Percentiles rank a stretch among this genome's conserved stretches.
Evolutionary conservation across 1,284 basidiomycete species (phyloP).

Genomic region (Moesziomyces sp.): DNA sequence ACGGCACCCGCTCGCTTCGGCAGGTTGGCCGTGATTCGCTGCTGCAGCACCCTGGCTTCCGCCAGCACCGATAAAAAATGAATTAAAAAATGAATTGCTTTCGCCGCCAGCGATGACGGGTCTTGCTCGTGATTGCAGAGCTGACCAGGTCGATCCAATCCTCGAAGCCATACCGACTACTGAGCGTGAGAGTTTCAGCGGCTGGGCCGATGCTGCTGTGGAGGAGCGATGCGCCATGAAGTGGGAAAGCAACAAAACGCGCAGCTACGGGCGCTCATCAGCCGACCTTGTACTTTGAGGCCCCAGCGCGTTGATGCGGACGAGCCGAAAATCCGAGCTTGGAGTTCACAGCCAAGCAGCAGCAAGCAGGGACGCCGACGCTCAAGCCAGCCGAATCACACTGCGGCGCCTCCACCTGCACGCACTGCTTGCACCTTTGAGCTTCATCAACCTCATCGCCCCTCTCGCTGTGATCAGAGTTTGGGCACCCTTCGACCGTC

Average conservation of each 20-base stretch:
- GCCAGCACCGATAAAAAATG: background rate
- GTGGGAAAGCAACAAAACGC: background rate
- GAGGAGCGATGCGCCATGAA: background rate
- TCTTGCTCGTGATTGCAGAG: background rate
- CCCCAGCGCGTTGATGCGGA: too few species aligned
- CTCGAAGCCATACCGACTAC: too few species aligned
- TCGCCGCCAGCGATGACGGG: too few species aligned
- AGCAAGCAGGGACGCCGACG: background rate
- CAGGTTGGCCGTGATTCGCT: slow-evolving; percentile 3
- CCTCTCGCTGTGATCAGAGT: too few species aligned
- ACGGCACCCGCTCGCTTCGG: background rate
- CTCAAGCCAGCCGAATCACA: background rate
- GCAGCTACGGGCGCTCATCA: background rate
- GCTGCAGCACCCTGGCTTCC: background rate
- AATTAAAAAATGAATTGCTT: background rate
- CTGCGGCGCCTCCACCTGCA: background rate
- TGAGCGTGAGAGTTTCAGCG: background rate
- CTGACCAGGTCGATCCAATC: background rate
- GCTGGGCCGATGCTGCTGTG: background rate
- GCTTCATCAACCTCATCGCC: background rate
- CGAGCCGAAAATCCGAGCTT: background rate
- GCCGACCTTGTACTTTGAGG: background rate
- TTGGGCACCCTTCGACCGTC: too few species aligned
- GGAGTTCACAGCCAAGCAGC: background rate
- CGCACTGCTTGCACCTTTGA: too few species aligned